Percentiles rank a stretch among this genome's conserved stretches.
These are phyloP conservation scores for Caryopteris hybrid DNA, from an alignment of 305 asterid species.

Conservation along the genomic window DNA sequence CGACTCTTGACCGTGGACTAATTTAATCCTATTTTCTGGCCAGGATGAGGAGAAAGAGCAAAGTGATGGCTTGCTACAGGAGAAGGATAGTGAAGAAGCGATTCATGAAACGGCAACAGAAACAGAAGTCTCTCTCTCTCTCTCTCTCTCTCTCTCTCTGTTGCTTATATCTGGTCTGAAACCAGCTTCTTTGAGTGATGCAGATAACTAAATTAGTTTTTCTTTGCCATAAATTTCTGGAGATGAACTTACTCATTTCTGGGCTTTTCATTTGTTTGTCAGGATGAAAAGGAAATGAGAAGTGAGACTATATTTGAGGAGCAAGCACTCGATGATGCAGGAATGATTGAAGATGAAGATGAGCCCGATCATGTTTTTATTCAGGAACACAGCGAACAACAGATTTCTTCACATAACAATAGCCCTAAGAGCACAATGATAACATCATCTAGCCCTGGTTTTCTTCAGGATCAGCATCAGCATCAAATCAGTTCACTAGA, in stretches of 20 bases:
- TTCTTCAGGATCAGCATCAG: constrained; percentile 36
- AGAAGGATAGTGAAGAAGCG: constrained; percentile 32
- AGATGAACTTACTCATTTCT: constrained; percentile 3
- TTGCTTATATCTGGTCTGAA: neutral
- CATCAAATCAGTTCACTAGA: constrained; percentile 34
- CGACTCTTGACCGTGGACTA: neutral
- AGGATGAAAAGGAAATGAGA: constrained; percentile 44
- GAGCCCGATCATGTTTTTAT: constrained; percentile 26
- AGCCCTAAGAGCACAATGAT: constrained; percentile 31
- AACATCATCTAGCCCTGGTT: constrained; percentile 32
- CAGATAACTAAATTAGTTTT: neutral
- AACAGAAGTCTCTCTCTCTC: constrained; percentile 37
- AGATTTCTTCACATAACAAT: constrained; percentile 30
- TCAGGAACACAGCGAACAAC: constrained; percentile 29
- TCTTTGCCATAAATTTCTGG: constrained; percentile 3
- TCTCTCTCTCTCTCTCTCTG: neutral
- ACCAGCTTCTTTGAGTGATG: neutral
- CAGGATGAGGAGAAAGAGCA: constrained; percentile 48
- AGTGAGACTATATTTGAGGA: constrained; percentile 27
- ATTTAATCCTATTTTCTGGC: constrained; percentile 22
- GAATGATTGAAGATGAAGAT: constrained; percentile 25
- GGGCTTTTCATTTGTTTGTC: constrained; percentile 19
- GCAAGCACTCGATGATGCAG: constrained; percentile 14
- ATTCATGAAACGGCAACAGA: constrained; percentile 29
- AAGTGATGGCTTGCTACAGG: constrained; percentile 36